Percentiles rank a stretch among this genome's conserved stretches.
Conservation (phyloP, 352 stramenopile species). For the Globisporangium ultimum region DNA sequence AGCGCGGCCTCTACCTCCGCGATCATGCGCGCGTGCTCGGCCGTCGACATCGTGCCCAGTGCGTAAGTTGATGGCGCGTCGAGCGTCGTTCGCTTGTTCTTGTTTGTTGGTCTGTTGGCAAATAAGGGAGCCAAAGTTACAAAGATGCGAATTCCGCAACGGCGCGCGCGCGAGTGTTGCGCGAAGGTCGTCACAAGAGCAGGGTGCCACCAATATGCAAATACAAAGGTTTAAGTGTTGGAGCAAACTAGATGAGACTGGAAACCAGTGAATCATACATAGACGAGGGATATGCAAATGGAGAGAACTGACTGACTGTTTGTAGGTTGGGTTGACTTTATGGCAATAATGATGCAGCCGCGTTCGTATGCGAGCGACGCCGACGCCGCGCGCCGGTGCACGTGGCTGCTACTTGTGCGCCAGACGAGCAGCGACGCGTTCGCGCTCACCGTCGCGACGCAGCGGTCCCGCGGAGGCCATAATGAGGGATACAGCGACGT, state of each 20-base stretch:
- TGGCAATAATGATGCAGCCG: constrained; percentile 5
- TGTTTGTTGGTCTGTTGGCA: too few relatives aligned
- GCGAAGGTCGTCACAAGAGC: too few relatives aligned
- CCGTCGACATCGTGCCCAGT: not conserved
- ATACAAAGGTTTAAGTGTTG: not conserved
- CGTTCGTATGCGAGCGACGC: constrained; percentile 35
- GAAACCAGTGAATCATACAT: not conserved
- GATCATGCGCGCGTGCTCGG: constrained; percentile 29
- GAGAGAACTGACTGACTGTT: not conserved
- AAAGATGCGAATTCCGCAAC: too few relatives aligned
- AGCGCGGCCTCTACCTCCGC: constrained; percentile 62
- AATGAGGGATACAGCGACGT: not conserved
- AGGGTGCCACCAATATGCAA: not conserved
- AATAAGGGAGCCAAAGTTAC: too few relatives aligned
- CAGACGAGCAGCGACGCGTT: constrained; percentile 16
- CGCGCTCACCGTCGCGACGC: constrained; percentile 33
- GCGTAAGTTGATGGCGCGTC: not conserved
- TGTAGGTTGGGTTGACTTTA: not conserved
- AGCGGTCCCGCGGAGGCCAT: too few relatives aligned
- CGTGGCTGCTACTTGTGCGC: constrained; percentile 48
- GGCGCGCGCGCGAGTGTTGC: too few relatives aligned
- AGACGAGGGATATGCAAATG: not conserved
- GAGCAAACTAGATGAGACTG: not conserved
- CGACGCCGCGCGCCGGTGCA: not conserved
- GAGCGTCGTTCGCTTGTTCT: not conserved